Evolutionary conservation across 257 asterid genomes (phyloP).

Genomic region (Voacanga thouarsii): DNA sequence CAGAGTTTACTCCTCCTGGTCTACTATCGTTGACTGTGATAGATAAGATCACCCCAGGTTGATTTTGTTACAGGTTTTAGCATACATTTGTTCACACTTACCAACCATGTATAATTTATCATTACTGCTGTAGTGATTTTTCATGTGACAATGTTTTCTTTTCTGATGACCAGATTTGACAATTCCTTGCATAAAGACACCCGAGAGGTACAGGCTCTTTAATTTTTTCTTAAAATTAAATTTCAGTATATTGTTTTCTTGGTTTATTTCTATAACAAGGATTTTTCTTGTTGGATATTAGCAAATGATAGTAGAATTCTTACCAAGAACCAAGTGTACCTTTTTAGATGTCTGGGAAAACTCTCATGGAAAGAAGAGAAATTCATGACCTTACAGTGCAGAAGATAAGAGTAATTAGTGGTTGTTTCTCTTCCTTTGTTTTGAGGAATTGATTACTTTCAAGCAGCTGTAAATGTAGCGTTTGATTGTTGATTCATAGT

Average conservation of each 20-base stretch:
- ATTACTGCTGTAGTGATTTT: background rate
- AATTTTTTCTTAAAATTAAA: background rate
- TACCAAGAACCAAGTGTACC: background rate
- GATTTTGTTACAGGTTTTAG: constrained; percentile 3
- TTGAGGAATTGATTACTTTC: background rate
- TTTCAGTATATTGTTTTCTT: background rate
- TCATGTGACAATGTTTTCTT: background rate
- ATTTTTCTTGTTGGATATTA: background rate
- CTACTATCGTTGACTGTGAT: constrained; percentile 67
- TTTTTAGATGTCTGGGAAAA: background rate
- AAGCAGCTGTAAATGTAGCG: background rate
- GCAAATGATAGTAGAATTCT: background rate
- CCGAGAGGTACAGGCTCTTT: constrained; percentile 60
- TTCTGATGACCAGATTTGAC: constrained; percentile 57
- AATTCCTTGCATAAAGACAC: constrained; percentile 81
- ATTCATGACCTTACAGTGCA: background rate
- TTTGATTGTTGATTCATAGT: background rate
- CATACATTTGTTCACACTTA: constrained; percentile 1
- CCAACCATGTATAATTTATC: background rate
- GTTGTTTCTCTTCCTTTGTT: background rate
- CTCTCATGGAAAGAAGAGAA: background rate
- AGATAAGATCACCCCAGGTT: constrained; percentile 75
- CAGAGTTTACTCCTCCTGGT: constrained; percentile 94
- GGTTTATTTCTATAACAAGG: background rate
- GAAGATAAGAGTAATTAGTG: background rate